Evolutionary conservation across 352 stramenopile genomes (phyloP).

Genomic region (Phytophthora vignae): DNA sequence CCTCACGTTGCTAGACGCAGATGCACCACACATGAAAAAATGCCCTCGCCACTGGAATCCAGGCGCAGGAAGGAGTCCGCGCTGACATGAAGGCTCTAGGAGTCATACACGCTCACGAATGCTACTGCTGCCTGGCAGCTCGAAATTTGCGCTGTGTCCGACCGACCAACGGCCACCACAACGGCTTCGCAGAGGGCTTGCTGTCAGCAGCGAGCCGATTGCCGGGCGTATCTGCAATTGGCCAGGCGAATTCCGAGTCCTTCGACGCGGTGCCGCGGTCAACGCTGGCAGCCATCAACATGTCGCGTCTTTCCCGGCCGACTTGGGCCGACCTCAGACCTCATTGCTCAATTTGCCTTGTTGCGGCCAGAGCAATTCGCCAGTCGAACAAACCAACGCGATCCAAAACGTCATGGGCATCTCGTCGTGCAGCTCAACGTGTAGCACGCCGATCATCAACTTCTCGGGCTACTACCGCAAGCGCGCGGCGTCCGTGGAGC

Average conservation of each 20-base stretch:
- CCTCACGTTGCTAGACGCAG: not conserved
- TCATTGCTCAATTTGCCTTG: slow-evolving; percentile 28
- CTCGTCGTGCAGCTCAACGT: slow-evolving; percentile 10
- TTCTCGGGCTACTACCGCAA: slow-evolving; percentile 41
- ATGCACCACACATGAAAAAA: not conserved
- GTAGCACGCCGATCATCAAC: slow-evolving; percentile 35
- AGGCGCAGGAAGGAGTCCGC: not conserved
- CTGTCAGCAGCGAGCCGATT: not conserved
- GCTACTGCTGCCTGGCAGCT: too few species aligned
- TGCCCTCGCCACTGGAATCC: not conserved
- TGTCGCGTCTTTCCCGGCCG: slow-evolving; percentile 1
- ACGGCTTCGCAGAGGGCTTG: not conserved
- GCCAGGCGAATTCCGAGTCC: not conserved
- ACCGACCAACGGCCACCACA: not conserved
- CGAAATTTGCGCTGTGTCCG: not conserved
- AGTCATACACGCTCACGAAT: not conserved
- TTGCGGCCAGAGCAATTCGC: slow-evolving; percentile 12
- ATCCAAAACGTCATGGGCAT: slow-evolving; percentile 14
- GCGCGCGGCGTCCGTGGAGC: slow-evolving; percentile 36
- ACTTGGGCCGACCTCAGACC: slow-evolving; percentile 2
- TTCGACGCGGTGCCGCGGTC: not conserved
- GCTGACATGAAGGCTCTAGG: not conserved
- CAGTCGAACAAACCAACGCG: not conserved
- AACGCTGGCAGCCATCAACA: slow-evolving; percentile 6
- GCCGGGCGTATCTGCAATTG: not conserved